A percentile compares a stretch with the other conserved stretches of the same genome.
Conservation (phyloP, 495 filamentous ascomycete species). For the Venustampulla echinocandica region DNA sequence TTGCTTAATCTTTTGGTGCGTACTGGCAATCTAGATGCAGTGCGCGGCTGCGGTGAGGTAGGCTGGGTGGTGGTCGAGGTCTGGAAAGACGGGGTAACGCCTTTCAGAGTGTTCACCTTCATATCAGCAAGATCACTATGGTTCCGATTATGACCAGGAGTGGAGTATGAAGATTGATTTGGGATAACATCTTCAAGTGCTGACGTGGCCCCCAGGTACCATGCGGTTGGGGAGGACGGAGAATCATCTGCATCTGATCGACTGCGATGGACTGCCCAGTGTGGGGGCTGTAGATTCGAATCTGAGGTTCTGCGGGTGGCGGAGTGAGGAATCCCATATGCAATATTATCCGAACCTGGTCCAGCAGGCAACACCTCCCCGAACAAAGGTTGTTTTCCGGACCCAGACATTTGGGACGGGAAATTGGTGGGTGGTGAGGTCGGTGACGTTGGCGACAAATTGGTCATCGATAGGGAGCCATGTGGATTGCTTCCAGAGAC, state of each 20-base stretch:
- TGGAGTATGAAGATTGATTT: slow-evolving; percentile 23
- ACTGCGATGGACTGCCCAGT: slow-evolving; percentile 31
- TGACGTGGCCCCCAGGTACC: slow-evolving; percentile 37
- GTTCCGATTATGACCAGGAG: slow-evolving; percentile 35
- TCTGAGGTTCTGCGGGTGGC: slow-evolving; percentile 39
- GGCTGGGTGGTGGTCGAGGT: slow-evolving; percentile 19
- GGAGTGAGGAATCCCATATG: slow-evolving; percentile 39
- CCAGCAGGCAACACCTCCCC: slow-evolving; percentile 41
- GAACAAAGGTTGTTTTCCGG: slow-evolving; percentile 33
- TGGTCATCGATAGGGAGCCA: slow-evolving; percentile 38
- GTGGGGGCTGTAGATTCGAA: slow-evolving; percentile 30
- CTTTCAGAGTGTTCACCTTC: slow-evolving; percentile 24
- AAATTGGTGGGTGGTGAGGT: slow-evolving; percentile 18
- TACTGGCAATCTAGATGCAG: slow-evolving; percentile 15
- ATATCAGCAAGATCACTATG: slow-evolving; percentile 40
- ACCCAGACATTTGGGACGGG: slow-evolving; percentile 20
- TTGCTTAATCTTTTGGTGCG: slow-evolving; percentile 29
- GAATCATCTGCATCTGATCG: slow-evolving; percentile 35
- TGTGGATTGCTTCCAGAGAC: slow-evolving; percentile 27
- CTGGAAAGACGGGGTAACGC: slow-evolving; percentile 21
- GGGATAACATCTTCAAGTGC: slow-evolving; percentile 26
- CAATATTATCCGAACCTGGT: slow-evolving; percentile 30
- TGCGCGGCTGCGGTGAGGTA: slow-evolving; percentile 18
- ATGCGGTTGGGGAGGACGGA: slow-evolving; percentile 44
- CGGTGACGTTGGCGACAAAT: slow-evolving; percentile 28